A percentile compares a stretch with the other conserved stretches of the same genome.
Conservation (phyloP, 2,329 filamentous ascomycete species). For the Trichoderma lentiforme region DNA sequence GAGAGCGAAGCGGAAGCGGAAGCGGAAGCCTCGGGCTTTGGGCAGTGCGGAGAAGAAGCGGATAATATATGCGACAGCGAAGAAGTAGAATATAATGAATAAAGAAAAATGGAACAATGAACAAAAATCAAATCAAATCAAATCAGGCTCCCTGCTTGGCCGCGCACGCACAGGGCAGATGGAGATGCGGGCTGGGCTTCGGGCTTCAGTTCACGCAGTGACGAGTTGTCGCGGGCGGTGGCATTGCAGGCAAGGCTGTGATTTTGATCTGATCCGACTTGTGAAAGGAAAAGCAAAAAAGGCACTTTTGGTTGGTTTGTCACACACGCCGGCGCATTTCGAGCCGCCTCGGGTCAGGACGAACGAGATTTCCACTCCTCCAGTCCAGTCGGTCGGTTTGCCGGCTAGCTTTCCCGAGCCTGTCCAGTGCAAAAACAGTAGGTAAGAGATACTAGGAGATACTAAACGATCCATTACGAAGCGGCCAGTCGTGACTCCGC, state of each 20-base stretch:
- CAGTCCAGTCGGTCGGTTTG: background rate
- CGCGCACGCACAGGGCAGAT: constrained; percentile 14
- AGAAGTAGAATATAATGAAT: background rate
- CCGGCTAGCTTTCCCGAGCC: background rate
- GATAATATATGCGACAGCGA: background rate
- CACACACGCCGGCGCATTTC: background rate
- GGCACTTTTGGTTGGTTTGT: background rate
- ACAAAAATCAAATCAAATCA: background rate
- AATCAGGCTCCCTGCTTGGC: constrained; percentile 1
- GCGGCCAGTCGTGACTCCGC: background rate
- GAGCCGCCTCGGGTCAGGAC: background rate
- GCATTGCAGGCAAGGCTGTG: constrained; percentile 21
- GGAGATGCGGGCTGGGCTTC: background rate
- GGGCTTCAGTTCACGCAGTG: constrained; percentile 6
- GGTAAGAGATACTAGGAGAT: background rate
- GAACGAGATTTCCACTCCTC: background rate
- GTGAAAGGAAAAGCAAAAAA: background rate
- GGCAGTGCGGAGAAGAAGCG: constrained; percentile 2
- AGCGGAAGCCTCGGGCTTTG: constrained; percentile 12
- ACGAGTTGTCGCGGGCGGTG: constrained; percentile 7
- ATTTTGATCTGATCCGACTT: background rate
- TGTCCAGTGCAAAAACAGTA: background rate
- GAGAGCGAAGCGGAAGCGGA: background rate
- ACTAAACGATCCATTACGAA: background rate
- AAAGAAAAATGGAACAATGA: background rate